A percentile compares a stretch with the other conserved stretches of the same genome.
Conservation (phyloP, 306 rosid species). For the Quercus aquifolioides region DNA sequence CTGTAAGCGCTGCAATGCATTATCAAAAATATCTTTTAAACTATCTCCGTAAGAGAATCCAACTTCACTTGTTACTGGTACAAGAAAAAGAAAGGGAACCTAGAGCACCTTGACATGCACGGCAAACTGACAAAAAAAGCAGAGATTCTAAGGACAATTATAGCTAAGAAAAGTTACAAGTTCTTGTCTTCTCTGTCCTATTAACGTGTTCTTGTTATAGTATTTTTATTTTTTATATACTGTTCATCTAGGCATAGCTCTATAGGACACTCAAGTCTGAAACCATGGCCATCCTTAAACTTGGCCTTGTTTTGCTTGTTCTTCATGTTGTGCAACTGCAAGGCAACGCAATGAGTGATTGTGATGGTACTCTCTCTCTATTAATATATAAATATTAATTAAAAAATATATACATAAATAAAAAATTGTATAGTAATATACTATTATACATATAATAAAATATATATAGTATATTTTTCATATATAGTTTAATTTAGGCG, state of each 20-base stretch:
- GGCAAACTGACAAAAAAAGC: constrained; percentile 6
- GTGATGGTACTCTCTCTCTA: constrained; percentile 1
- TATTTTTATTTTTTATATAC: background rate
- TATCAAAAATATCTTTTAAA: too few species aligned
- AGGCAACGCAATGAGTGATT: background rate
- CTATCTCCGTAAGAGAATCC: too few species aligned
- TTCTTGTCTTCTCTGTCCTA: background rate
- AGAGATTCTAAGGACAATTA: background rate
- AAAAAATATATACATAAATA: too few species aligned
- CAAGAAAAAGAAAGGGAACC: background rate
- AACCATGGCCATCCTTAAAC: constrained; percentile 15
- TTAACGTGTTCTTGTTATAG: too few species aligned
- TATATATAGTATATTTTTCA: too few species aligned
- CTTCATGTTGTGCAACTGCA: background rate
- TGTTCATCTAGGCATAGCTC: background rate
- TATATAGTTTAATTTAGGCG: too few species aligned
- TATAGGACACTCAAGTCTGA: background rate
- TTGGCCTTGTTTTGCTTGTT: constrained; percentile 1
- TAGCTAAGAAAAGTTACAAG: background rate
- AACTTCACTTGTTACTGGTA: too few species aligned
- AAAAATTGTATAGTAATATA: too few species aligned
- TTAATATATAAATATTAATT: too few species aligned
- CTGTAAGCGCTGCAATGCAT: too few species aligned
- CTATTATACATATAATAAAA: too few species aligned
- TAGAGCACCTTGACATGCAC: background rate